Evolutionary conservation across 2,329 filamentous ascomycete species (phyloP).

Genomic region (Claviceps maximensis): DNA sequence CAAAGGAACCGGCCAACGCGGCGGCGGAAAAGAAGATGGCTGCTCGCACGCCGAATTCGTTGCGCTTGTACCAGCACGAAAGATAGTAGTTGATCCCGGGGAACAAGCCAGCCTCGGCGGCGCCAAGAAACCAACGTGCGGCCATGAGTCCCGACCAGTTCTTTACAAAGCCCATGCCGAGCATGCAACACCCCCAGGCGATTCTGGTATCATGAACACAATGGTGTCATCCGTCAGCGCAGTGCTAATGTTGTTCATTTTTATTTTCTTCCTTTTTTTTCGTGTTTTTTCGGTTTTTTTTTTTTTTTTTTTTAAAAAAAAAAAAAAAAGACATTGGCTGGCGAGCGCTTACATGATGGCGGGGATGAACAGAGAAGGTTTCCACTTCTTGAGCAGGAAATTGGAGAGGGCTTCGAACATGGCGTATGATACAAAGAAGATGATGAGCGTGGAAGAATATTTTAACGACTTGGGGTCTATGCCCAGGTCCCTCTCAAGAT

Average conservation of each 20-base stretch:
- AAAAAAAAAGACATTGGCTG: neutral
- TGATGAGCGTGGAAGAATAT: constrained; percentile 64
- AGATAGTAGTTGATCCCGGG: constrained; percentile 70
- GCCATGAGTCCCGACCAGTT: constrained; percentile 54
- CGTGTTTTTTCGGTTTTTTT: too few species aligned
- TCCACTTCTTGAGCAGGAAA: constrained; percentile 60
- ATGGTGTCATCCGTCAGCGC: too few species aligned
- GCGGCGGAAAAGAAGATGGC: constrained; percentile 78
- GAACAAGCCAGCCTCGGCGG: constrained; percentile 64
- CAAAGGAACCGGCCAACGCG: constrained; percentile 65
- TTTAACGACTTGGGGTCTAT: constrained; percentile 47
- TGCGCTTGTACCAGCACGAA: constrained; percentile 70
- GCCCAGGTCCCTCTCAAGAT: constrained; percentile 23
- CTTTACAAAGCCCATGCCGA: constrained; percentile 52
- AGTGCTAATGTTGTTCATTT: too few species aligned
- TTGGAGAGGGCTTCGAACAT: constrained; percentile 70
- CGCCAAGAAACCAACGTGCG: constrained; percentile 56
- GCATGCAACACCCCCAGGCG: constrained; percentile 55
- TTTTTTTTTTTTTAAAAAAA: too few species aligned
- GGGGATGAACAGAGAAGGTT: constrained; percentile 69
- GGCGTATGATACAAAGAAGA: constrained; percentile 80
- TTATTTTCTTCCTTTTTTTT: too few species aligned
- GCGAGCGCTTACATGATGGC: constrained; percentile 52
- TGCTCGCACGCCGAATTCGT: constrained; percentile 66
- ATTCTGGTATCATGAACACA: too few species aligned